Base-by-base conservation (phyloP, 768 basidiomycete genomes). In the Boletus vinaceobasis region DNA sequence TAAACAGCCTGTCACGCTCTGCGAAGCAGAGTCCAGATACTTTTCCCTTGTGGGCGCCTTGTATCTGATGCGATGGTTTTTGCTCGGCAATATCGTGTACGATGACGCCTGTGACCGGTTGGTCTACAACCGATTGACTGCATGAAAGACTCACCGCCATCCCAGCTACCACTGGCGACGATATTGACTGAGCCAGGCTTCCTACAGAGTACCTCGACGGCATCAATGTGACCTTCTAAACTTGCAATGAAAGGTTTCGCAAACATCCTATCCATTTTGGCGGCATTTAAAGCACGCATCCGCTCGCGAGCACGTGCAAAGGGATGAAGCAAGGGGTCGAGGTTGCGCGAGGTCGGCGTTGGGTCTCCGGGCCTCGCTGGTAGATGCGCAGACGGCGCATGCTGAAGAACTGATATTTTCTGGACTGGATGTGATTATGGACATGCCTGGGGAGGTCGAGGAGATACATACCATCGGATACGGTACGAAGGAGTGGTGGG, bases 211-310 rank as follows among this genome's bases (percentile, higher is more conserved):
- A 85, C 83, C 72, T 97, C 95, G n/a, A 98, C 87, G 17, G 93
- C 93, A 68, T 98, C 95, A 37, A 89, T 78, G 70, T 98, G 97
- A 2, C 97, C 97, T 56, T 97, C 95, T 46, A 99, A 69, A 49
- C 84, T 80, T 36, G 83, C 91, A 15, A 99, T 78, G 64, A 98
- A 98, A 0, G 97, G 97, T 64, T 97, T 98, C n/a, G 97, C 87
- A 67, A 98, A 98, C 75, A 99, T 92, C 55, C 91, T 79, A 48
- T 98, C 96, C 80, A 99, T 90, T 75, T 99, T 99, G 14, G 88
- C 89, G 2, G 97, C 97, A 59, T 94, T 96, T 43, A 98, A 69
- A 3, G 97, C 97, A 55, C 97, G 85, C 19, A 85, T 94, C 35
- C 96, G 90, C 74, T 99, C 97, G 48, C 97, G 77, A 5, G 93